Evolutionary conservation across 2,329 filamentous ascomycete genomes (phyloP).

Genomic region (Aspergillus pseudoterreus): DNA sequence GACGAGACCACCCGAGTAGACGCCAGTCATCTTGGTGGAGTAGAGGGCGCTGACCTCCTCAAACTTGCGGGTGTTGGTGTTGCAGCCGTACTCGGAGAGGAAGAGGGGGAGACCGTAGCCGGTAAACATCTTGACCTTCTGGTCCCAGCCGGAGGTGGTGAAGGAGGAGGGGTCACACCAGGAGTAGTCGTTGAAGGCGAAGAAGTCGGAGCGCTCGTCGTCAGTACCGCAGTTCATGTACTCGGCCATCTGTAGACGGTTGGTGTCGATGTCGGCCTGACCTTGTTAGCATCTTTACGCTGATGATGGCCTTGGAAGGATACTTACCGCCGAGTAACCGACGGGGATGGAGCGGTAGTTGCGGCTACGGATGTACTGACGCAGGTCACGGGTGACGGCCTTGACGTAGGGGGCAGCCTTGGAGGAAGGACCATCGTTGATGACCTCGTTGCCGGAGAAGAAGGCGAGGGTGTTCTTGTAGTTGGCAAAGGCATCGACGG

Average conservation of each 20-base stretch:
- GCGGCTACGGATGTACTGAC: conserved; percentile 62
- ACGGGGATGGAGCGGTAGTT: conserved; percentile 66
- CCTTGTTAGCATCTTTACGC: not conserved
- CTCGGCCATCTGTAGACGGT: conserved; percentile 78
- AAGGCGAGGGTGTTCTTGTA: conserved; percentile 86
- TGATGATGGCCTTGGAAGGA: not conserved
- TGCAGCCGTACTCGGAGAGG: conserved; percentile 93
- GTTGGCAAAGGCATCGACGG: conserved; percentile 75
- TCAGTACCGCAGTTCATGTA: conserved; percentile 94
- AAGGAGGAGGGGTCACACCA: conserved; percentile 77
- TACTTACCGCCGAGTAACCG: conserved; percentile 59
- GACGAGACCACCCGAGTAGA: conserved; percentile 94
- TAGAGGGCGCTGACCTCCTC: conserved; percentile 77
- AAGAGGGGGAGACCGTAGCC: conserved; percentile 88
- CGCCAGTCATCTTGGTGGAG: conserved; percentile 73
- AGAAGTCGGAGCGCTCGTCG: conserved; percentile 79
- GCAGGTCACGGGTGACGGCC: conserved; percentile 73
- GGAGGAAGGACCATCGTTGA: conserved; percentile 66
- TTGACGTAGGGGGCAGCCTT: conserved; percentile 70
- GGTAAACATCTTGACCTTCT: conserved; percentile 83
- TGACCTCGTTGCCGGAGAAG: conserved; percentile 79
- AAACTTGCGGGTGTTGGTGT: conserved; percentile 75
- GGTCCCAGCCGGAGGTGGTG: conserved; percentile 70
- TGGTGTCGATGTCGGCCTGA: conserved; percentile 73
- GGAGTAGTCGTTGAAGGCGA: conserved; percentile 84